Evolutionary conservation across 352 stramenopile species (phyloP).

Genomic region (Pythium scleroteichum): DNA sequence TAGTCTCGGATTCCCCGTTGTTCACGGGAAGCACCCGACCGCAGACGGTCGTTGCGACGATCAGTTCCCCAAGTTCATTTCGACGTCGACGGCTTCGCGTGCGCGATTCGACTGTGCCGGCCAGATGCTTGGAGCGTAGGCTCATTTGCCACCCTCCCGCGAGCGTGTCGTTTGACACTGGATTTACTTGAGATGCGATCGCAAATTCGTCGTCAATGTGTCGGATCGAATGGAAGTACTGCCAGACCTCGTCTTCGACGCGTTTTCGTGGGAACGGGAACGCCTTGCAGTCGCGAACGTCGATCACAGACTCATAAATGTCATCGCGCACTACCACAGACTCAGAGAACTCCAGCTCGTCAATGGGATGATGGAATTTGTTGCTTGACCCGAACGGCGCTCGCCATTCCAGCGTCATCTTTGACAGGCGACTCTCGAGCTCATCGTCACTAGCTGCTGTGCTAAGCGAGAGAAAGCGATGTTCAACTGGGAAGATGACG

Average conservation of each 20-base stretch:
- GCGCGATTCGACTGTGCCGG: background rate
- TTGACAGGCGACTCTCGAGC: background rate
- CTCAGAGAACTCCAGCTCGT: conserved; percentile 9
- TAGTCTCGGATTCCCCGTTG: background rate
- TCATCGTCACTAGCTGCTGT: conserved; percentile 1
- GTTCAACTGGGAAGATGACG: background rate
- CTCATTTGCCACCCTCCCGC: conserved; percentile 3
- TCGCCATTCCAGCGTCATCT: conserved; percentile 6
- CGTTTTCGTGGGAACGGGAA: background rate
- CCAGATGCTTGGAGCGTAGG: background rate
- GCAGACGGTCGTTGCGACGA: conserved; percentile 6
- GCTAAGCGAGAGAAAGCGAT: background rate
- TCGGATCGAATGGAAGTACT: conserved; percentile 3
- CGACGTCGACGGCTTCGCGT: conserved; percentile 2
- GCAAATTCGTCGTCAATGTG: conserved; percentile 9
- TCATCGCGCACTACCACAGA: background rate
- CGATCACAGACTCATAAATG: background rate
- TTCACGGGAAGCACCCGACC: background rate
- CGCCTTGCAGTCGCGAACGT: conserved; percentile 2
- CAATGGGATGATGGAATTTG: background rate
- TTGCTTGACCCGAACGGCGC: background rate
- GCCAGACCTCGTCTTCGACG: conserved; percentile 6
- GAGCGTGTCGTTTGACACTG: background rate
- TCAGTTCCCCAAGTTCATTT: conserved; percentile 10
- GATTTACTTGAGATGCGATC: background rate